Base-by-base conservation (phyloP, 208 protist genomes). In the Naegleria lovaniensis region DNA sequence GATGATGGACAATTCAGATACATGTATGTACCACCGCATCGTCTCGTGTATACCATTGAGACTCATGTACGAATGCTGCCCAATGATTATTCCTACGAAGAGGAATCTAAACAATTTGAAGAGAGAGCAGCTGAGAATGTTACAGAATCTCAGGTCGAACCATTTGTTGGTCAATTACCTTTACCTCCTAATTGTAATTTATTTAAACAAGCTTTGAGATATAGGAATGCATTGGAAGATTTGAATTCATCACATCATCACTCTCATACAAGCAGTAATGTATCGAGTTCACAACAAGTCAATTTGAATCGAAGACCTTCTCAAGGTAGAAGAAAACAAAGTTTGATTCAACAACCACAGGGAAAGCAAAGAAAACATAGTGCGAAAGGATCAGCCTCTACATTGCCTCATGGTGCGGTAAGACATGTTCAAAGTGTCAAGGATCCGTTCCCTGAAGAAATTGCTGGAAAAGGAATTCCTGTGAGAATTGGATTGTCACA, bases 101-200 rank as follows among this genome's bases (percentile, higher is more conserved):
- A 79, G 7, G 67, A 79, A 79, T 79, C 36, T 0, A 79, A 79
- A 79, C 19, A 33, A 19, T 79, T 13, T 36, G 67, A 79, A 79
- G 29, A 79, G 36, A 4, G 55, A 67, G 22, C 19, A 29, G 1
- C 19, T 67, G 67, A 79, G n/a, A 29, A 79, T 79, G 19, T 79
- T 0, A 36, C 9, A 25, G 29, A 89, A 19, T 67, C 48, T 55
- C n/a, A 5, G 4, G 11, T 67, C 39, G 85, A 89, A 67, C 85
- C 85, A 40, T 89, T 89, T 67, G 33, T n/a, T 67, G 16, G 39
- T 16, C 48, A 39, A 41, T 40, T 89, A 25, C 85, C 85, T 29
- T n/a, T 89, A 67, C 85, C 85, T 40, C 85, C 85, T 16, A 89
- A 89, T 40, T 89, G 48, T 67, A 89, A 89, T 51, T 67, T 89